phyloP scores from a whole-genome alignment of 306 rosid species.

The Arachis stenosperma region DNA sequence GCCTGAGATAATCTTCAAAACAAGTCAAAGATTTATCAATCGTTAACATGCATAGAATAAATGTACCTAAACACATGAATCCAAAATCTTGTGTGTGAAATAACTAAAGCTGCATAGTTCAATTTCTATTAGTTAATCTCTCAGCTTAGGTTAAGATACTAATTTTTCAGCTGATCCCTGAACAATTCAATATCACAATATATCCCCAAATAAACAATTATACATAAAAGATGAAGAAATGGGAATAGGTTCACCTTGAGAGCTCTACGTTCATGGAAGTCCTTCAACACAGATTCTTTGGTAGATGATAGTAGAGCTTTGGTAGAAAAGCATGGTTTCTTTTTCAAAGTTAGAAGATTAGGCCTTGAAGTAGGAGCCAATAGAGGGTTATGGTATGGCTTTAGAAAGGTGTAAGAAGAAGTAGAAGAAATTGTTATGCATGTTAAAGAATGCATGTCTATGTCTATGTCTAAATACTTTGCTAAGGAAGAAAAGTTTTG shows the following conservation, averaged over 20 bases:
- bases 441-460: constrained; percentile 62
- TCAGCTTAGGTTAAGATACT: neutral
- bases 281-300: constrained; percentile 66
- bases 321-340: constrained; percentile 51
- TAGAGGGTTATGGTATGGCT: constrained; percentile 54
- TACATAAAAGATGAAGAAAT: neutral
- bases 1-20: constrained; percentile 83
- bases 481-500: constrained; percentile 26
- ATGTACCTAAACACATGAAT: neutral
- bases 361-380: constrained; percentile 47
- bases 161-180: neutral
- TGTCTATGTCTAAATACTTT: too few relatives aligned
- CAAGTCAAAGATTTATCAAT: constrained; percentile 25
- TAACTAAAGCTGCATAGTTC: neutral
- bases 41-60: constrained; percentile 26
- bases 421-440: constrained; percentile 61
- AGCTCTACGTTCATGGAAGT: constrained; percentile 68
- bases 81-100: neutral
- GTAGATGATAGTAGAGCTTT: constrained; percentile 63
- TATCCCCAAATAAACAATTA: too few relatives aligned
- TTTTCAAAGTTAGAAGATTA: constrained; percentile 45
- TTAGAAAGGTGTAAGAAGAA: constrained; percentile 48
- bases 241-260: constrained; percentile 65
- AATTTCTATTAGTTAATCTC: neutral
- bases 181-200: neutral